Evolutionary conservation across 108 stramenopile species (phyloP), one percentile per base, ranked within the genome.

Genomic region (Cyclotella atomus): DNA sequence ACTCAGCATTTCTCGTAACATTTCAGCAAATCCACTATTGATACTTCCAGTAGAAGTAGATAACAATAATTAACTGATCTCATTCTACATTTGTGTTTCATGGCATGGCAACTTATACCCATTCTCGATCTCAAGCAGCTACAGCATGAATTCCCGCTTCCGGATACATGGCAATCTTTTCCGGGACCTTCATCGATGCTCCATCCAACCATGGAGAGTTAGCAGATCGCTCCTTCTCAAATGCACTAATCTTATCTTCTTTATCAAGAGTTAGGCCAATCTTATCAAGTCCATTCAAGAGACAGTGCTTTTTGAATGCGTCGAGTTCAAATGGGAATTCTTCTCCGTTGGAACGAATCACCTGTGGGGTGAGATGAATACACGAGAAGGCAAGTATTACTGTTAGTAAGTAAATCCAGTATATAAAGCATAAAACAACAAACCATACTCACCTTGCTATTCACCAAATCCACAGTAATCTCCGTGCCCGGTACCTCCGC

Each of bases 251-350:
- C 76, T 91, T 85, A 54, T 93, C 91, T 27, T 71, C 80, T 86
- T 96, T 96, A 45, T 91, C 91, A 19, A 97, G 69, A 28, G 97
- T 96, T 60, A 96, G 85, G 15, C 97, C 97, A 73, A 97, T 96
- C 84, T 97, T 96, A 70, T 97, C 97, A 41, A 97, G 81, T 66
- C 97, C 95, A 71, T 96, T 93, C 56, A 95, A 60, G 29, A 97
- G 83, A 82, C 94, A 95, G 44, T 89, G 73, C 79, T 96, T 96
- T 66, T 89, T 87, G 89, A 96, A 96, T 23, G 88, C 74, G 84
- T 97, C 96, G 49, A 97, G 84, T 62, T 94, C 91, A 77, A 97
- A 97, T 25, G 83, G 34, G 66, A 89, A 88, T 66, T 81, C 70
- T 59, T 91, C 88, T 44, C 92, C 92, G 64, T 90, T 90, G 55